Base-by-base conservation (phyloP, 2,329 filamentous ascomycete genomes). In the Calonectria pteridis region DNA sequence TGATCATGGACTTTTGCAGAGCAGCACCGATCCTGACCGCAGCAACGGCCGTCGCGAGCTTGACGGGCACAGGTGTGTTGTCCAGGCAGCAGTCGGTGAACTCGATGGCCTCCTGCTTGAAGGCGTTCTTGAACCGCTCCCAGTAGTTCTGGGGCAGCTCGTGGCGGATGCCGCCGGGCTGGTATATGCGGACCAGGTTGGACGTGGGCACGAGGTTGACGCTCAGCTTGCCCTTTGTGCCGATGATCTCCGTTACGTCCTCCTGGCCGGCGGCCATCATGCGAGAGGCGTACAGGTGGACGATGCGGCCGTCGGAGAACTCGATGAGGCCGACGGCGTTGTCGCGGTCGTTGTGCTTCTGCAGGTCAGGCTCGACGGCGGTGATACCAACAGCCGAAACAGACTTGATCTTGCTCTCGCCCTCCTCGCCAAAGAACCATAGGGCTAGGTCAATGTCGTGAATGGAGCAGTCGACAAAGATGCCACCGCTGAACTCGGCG, bases 251-350 rank as follows among this genome's bases (percentile, higher is more conserved):
- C 0, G 92, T 93, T 72, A 88, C 89, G 81, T 94, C 92, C 73
- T 93, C 89, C 82, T 94, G 92, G 1, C 93, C 92, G 0, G 90
- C 89, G 0, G 92, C 91, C 89, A 93, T 93, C 90, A 93, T 94
- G 26, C 92, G 87, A 13, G 87, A 89, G 65, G 87, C 88, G 81
- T 92, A 94, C 73, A 93, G 89, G 80, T 93, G 91, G 0, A 91
- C 92, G 58, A 94, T 90, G 80, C 90, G 89, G 59, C 90, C 91
- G 59, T 88, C 88, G 78, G 88, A 89, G 82, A 94, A 94, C 83
- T 94, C 92, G 14, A 93, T 88, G 10, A 94, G 85, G 2, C 91
- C 92, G 76, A 83, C 78, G 20, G 78, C 82, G 55, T 83, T 83
- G 55, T 83, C 81, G 31, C 76, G 76, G 71, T 83, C 80, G 43